These are phyloP conservation scores for Elaeis oleifera DNA, from an alignment of 202 grass and related monocot genomes.

Conservation along the genomic window DNA sequence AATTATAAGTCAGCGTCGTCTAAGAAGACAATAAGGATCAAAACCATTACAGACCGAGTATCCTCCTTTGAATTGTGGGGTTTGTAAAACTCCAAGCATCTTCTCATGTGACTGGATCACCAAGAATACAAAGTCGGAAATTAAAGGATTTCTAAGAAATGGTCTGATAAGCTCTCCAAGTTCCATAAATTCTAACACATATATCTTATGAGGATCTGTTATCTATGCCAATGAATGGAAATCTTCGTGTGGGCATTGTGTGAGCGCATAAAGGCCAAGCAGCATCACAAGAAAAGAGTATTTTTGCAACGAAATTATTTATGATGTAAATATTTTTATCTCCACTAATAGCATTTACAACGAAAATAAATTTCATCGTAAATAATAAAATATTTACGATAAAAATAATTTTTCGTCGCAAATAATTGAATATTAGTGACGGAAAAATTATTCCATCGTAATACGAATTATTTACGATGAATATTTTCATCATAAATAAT, in stretches of 20 bases:
- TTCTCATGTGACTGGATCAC: slow-evolving; percentile 38
- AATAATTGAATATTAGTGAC: too few species aligned
- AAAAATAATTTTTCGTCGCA: too few species aligned
- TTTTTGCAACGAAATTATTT: too few species aligned
- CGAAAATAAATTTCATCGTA: too few species aligned
- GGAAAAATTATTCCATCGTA: too few species aligned
- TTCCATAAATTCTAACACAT: slow-evolving; percentile 40
- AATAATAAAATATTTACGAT: too few species aligned
- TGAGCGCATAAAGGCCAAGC: slow-evolving; percentile 58
- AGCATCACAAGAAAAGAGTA: background rate
- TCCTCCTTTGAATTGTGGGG: slow-evolving; percentile 14
- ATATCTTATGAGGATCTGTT: slow-evolving; percentile 20
- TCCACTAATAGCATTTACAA: too few species aligned
- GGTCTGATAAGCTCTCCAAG: slow-evolving; percentile 43
- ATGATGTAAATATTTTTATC: too few species aligned
- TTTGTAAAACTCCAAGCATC: slow-evolving; percentile 11
- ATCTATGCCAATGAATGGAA: slow-evolving; percentile 2
- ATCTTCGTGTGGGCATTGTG: slow-evolving; percentile 3
- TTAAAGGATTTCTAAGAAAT: slow-evolving; percentile 86
- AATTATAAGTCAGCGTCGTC: slow-evolving; percentile 27
- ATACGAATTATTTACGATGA: too few species aligned
- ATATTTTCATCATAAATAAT: too few species aligned
- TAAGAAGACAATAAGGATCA: slow-evolving; percentile 88
- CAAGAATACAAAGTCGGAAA: slow-evolving; percentile 52
- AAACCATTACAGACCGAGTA: slow-evolving; percentile 35